phyloP scores from a whole-genome alignment of 257 asterid species.

The Gentiana macrophylla region DNA sequence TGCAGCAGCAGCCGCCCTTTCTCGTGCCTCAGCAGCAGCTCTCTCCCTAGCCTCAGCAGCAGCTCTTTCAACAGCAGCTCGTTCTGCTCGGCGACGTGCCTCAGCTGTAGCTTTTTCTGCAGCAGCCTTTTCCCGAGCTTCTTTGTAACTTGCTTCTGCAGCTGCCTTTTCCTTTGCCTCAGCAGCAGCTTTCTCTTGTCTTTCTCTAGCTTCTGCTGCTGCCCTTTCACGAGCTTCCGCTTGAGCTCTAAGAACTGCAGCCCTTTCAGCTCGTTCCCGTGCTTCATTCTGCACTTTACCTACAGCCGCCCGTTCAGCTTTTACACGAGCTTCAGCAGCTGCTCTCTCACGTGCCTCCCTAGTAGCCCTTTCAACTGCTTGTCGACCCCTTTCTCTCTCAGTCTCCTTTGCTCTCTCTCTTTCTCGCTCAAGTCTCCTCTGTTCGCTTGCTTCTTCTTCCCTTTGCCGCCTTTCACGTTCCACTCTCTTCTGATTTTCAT shows the following conservation, averaged over 20 bases:
- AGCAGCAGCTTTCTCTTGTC: constrained; percentile 82
- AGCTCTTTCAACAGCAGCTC: constrained; percentile 90
- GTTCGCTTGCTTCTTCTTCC: constrained; percentile 84
- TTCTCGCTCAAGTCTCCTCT: constrained; percentile 63
- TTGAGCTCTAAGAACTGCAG: constrained; percentile 91
- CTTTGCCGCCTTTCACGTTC: constrained; percentile 64
- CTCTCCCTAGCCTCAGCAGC: constrained; percentile 90
- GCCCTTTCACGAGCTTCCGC: constrained; percentile 98
- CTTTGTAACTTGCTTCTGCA: constrained; percentile 56
- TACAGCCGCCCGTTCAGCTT: constrained; percentile 73
- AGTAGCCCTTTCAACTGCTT: constrained; percentile 90
- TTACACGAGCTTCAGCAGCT: constrained; percentile 53
- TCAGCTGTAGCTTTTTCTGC: constrained; percentile 78
- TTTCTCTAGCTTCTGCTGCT: constrained; percentile 81
- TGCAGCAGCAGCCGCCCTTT: constrained; percentile 57
- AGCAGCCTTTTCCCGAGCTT: constrained; percentile 62
- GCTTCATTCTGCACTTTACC: constrained; percentile 70
- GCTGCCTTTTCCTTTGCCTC: constrained; percentile 73
- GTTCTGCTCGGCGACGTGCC: constrained; percentile 77
- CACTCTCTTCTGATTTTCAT: constrained; percentile 35
- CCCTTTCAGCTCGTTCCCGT: constrained; percentile 78
- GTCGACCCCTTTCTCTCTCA: constrained; percentile 75
- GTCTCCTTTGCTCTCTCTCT: constrained; percentile 57
- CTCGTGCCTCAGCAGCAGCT: constrained; percentile 83
- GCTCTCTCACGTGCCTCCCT: constrained; percentile 99